Percentiles rank a stretch among this genome's conserved stretches.
Conservation (phyloP, 495 filamentous ascomycete genomes). For the Sabuloglossum arenarium region DNA sequence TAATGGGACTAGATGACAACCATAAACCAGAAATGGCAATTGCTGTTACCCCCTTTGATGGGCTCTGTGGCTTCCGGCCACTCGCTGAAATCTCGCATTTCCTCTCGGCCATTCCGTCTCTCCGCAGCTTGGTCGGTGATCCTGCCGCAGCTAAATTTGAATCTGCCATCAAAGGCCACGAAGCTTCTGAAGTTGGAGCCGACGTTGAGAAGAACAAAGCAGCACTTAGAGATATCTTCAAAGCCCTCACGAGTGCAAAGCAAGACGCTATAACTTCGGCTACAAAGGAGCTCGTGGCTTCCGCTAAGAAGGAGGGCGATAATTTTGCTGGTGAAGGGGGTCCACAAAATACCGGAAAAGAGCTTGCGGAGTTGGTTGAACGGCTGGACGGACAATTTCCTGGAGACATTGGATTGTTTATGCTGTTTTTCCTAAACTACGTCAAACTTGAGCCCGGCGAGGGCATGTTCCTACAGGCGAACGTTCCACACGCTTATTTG, state of each 20-base stretch:
- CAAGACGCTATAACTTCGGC: conserved; percentile 41
- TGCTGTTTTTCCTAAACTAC: conserved; percentile 67
- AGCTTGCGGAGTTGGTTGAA: conserved; percentile 53
- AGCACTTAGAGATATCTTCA: conserved; percentile 53
- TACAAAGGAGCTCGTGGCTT: conserved; percentile 41
- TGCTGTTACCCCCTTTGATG: conserved; percentile 87
- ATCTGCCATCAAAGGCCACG: conserved; percentile 39
- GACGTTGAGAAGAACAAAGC: conserved; percentile 52
- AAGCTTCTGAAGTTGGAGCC: conserved; percentile 34
- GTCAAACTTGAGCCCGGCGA: conserved; percentile 66
- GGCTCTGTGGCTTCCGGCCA: conserved; percentile 86
- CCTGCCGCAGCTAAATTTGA: conserved; percentile 45
- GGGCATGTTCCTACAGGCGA: conserved; percentile 86
- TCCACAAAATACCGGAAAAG: conserved; percentile 33
- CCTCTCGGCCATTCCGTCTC: conserved; percentile 44
- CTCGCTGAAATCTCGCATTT: conserved; percentile 74
- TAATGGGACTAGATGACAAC: conserved; percentile 55
- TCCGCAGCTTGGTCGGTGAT: conserved; percentile 60
- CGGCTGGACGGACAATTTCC: conserved; percentile 63
- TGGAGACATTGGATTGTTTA: conserved; percentile 54
- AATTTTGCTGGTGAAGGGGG: conserved; percentile 44
- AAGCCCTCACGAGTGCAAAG: conserved; percentile 55
- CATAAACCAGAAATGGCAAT: conserved; percentile 99
- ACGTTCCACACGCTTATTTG: conserved; percentile 94
- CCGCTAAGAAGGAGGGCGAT: conserved; percentile 40